Conservation (phyloP, 345 rosid genomes). For the Mercurialis annua region DNA sequence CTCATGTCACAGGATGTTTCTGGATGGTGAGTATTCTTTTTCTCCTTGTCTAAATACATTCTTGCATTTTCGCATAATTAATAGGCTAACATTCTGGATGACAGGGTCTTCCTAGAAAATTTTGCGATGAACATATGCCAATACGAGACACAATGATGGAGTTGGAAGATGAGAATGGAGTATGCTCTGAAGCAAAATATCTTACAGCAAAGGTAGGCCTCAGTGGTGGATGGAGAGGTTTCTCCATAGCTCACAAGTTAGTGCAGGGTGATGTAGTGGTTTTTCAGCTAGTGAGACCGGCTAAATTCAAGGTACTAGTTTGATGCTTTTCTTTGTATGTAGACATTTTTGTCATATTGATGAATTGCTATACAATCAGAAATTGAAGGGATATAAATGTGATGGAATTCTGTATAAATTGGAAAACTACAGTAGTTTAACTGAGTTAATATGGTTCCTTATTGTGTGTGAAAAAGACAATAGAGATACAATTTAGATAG, state of each 20-base stretch:
- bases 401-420: no score
- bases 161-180: conserved; percentile 21
- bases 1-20: conserved; percentile 27
- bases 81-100: conserved; percentile 7
- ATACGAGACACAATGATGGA: conserved; percentile 4
- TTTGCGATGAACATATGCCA: conserved; percentile 19
- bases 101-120: conserved; percentile 15
- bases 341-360: no score
- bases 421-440: no score
- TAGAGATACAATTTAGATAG: no score
- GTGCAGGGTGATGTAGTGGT: conserved; percentile 13
- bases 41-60: no score
- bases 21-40: conserved; percentile 19
- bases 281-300: conserved; percentile 17
- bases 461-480: neutral
- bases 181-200: conserved; percentile 4
- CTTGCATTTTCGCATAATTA: no score
- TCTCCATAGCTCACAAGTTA: conserved; percentile 20
- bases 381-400: neutral
- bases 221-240: conserved; percentile 25
- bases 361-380: no score
- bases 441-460: neutral
- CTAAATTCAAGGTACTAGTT: conserved; percentile 12
- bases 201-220: conserved; percentile 15
- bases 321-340: no score